Base-by-base conservation (phyloP, 345 rosid species). In the Laguncularia racemosa region DNA sequence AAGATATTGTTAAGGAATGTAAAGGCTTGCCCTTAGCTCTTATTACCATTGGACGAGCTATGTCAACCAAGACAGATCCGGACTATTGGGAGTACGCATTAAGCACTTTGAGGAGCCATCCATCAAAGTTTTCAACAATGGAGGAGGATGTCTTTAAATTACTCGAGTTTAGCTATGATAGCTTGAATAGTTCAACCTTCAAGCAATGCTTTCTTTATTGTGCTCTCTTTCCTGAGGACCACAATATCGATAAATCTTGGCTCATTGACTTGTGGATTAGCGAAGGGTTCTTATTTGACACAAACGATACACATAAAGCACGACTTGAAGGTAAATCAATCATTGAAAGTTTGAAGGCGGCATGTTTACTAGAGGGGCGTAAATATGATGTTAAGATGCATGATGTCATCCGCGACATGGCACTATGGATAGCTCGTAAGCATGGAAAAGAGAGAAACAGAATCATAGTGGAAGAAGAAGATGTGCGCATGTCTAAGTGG, bases 361-460 rank as follows among this genome's bases (percentile, higher is more conserved):
- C 69, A 0, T 57, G 71, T 56, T 58, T 76, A 13, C 46, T 81
- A 62, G 65, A 76, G 26, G 23, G 23, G 0, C 23, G 1, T 18
- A 7, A 61, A 58, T 7, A 13, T 6, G 3, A 3, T 2, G 70
- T 78, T 2, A 73, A 67, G 48, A 70, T 81, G 83, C 86, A 78
- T 54, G 73, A 71, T 46, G 55, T 81, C 47, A 52, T 81, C 11
- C 77, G 80, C 0, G 81, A 78, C n/a, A 63, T 71, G 74, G 69
- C 71, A 12, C 47, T 81, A 16, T 78, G 79, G 84, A 46, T 78
- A 48, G 67, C 66, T 2, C 45, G 50, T 6, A 20, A 54, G 10
- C 16, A 16, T 21, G 62, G 70, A 12, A 33, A 28, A 44, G 45
- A 56, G 2, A 46, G 67, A 46, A 46, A 62, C 21, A 47, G 58